These are phyloP conservation scores for Deakozyma indianensis DNA, from an alignment of 805 yeast genomes.

Conservation along the genomic window DNA sequence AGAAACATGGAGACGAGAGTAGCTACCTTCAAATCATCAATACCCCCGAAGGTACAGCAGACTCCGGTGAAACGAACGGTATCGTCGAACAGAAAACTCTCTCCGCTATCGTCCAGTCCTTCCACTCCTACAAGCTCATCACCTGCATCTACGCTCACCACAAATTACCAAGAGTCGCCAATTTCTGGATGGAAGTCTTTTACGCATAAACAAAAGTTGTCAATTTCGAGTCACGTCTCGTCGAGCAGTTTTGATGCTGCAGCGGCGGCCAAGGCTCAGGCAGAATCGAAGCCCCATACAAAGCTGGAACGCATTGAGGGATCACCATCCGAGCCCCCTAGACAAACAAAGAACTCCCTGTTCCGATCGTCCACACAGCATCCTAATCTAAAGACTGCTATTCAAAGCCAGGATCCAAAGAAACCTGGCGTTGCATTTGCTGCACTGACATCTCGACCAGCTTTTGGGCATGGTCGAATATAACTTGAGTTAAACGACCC, in stretches of 20 bases:
- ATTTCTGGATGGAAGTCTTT: neutral
- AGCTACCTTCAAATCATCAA: constrained; percentile 11
- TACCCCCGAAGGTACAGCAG: neutral
- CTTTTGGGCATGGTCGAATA: constrained; percentile 2
- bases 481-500: too few species aligned
- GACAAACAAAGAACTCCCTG: neutral
- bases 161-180: neutral
- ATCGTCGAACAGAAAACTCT: neutral
- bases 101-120: neutral
- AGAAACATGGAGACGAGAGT: constrained; percentile 14
- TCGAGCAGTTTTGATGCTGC: neutral
- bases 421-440: constrained; percentile 3
- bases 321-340: constrained; percentile 3
- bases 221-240: neutral
- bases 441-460: constrained; percentile 2
- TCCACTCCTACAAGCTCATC: neutral
- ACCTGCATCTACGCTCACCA: neutral
- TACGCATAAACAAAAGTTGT: neutral
- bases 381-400: neutral
- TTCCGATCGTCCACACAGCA: neutral
- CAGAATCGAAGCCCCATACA: neutral
- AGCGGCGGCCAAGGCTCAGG: neutral
- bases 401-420: neutral
- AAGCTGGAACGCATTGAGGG: constrained; percentile 5
- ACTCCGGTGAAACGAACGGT: neutral